A percentile compares a stretch with the other conserved stretches of the same genome.
These are phyloP conservation scores for Rhizopogon rudus DNA, from an alignment of 768 basidiomycete species.

Conservation along the genomic window DNA sequence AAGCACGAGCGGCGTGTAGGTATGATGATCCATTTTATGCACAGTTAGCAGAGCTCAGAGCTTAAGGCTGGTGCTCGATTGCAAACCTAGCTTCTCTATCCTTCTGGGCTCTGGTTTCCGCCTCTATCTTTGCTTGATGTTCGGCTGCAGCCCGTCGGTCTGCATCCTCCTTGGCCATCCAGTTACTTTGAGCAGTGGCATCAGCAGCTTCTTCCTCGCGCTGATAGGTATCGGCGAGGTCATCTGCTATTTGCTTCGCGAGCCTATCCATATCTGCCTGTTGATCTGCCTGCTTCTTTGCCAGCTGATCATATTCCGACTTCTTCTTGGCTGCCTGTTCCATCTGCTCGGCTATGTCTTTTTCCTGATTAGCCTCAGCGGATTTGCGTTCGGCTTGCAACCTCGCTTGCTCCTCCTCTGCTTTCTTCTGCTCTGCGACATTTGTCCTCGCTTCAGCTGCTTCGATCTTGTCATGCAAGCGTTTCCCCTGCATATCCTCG, in stretches of 20 bases:
- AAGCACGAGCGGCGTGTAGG: no score
- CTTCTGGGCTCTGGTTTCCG: neutral
- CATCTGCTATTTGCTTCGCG: neutral
- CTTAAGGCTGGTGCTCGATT: neutral
- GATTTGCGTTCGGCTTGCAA: neutral
- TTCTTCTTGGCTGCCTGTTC: neutral
- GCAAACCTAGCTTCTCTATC: neutral
- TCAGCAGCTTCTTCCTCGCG: no score
- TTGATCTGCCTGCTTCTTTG: neutral
- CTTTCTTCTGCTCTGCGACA: neutral
- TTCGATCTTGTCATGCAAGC: neutral
- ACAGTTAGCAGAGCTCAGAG: no score
- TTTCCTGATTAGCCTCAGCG: neutral
- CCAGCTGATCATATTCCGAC: neutral
- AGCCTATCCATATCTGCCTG: neutral
- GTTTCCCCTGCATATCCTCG: neutral
- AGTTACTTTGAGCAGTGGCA: neutral
- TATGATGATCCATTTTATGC: no score
- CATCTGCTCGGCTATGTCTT: neutral
- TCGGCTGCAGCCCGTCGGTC: neutral
- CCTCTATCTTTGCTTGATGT: neutral
- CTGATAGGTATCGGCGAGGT: no score
- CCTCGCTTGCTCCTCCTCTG: neutral
- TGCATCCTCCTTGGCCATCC: neutral
- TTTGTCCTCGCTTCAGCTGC: neutral